Percentiles rank a stretch among this genome's conserved stretches.
Evolutionary conservation across 331 rosid genomes (phyloP).

Genomic region (Erythrophleum ivorense): DNA sequence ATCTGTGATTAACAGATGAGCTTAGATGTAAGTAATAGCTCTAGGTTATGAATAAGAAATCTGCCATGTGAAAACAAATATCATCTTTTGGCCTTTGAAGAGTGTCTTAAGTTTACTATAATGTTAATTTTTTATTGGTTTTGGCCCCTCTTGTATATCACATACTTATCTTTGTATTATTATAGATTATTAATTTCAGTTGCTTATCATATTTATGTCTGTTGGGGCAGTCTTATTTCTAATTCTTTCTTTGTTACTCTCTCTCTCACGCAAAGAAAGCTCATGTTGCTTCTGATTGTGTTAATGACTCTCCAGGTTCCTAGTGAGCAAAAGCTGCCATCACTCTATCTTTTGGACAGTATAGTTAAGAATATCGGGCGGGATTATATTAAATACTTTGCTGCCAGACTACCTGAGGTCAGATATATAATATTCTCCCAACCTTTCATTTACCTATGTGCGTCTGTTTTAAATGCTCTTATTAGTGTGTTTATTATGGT

Average conservation of each 20-base stretch:
- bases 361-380: constrained; percentile 93
- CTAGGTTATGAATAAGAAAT: neutral
- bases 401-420: constrained; percentile 87
- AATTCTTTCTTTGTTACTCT: neutral
- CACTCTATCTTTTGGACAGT: constrained; percentile 95
- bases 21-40: constrained; percentile 4
- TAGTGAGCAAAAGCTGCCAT: constrained; percentile 87
- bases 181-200: neutral
- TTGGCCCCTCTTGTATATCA: neutral
- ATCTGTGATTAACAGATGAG: neutral
- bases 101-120: neutral
- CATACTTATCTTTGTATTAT: neutral
- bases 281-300: constrained; percentile 31
- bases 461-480: constrained; percentile 4
- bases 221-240: neutral
- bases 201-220: constrained; percentile 3
- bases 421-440: constrained; percentile 46
- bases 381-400: constrained; percentile 83
- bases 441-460: constrained; percentile 17
- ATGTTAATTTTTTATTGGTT: neutral
- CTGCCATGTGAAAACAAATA: neutral
- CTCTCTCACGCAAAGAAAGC: constrained; percentile 34
- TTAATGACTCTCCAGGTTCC: constrained; percentile 74
- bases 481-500: constrained; percentile 10
- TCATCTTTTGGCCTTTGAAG: neutral